Base-by-base conservation (phyloP, 192 early-diverging fungal genomes). In the Backusella tuberculispora region DNA sequence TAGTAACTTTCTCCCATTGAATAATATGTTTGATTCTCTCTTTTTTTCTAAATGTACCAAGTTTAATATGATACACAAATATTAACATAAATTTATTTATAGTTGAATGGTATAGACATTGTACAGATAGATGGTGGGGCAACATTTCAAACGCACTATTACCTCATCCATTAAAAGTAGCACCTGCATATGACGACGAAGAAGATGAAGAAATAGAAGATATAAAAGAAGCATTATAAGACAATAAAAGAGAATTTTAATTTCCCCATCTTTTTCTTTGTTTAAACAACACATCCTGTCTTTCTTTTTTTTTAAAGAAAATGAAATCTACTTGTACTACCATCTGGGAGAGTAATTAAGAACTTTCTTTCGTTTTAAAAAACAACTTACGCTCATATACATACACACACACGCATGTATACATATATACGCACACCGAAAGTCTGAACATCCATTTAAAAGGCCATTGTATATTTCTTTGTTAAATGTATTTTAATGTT, bases 81-180 rank as follows among this genome's bases (percentile, higher is more conserved):
- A 26, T 26, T 60, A 60, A 60, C 53, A 19, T 60, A 60, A 60
- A 13, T 38, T 6, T 17, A 3, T 41, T 41, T 69, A 0, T 76
- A 90, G 88, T 90, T 73, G 82, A 80, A 40, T 90, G 88, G 88
- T 90, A 86, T 72, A 73, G 73, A 17, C 65, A 86, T 41, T 69
- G 89, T 66, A 77, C 83, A 4, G 72, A 77, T 63, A 60, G 70
- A 43, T 90, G 88, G 88, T 90, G 88, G 88, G 88, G 86, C 7
- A 88, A 90, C 78, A 85, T 90, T 13, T 78, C 82, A n/a, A 64
- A 80, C 56, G 88, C 86, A n/a, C 72, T 90, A 15, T 78, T 83
- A 13, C 84, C 88, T 14, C 88, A 90, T 64, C 88, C 88, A 12
- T 50, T 84, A 45, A 80, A 83, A 47, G 74, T 81, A 13, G 42